A percentile compares a stretch with the other conserved stretches of the same genome.
phyloP scores from a whole-genome alignment of 2,329 filamentous ascomycete genomes.

The Hypoxylon sp. region DNA sequence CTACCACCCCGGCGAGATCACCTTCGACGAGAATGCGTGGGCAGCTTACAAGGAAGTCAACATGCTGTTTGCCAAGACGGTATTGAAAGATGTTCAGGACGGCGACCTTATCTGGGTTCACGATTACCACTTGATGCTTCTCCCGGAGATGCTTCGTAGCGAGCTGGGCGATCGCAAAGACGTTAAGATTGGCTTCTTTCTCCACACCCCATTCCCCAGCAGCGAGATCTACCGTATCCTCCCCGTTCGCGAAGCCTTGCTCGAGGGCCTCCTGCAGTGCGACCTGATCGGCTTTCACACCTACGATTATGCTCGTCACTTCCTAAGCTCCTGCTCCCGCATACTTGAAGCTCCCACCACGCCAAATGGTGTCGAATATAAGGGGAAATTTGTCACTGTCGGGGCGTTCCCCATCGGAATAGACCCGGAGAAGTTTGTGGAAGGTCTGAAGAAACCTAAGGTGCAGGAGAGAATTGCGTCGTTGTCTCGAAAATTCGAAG shows the following conservation, averaged over 20 bases:
- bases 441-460: constrained; percentile 83
- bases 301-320: constrained; percentile 98
- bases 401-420: constrained; percentile 98
- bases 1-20: constrained; percentile 98
- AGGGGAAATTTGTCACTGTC: constrained; percentile 86
- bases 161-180: constrained; percentile 84
- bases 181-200: constrained; percentile 97
- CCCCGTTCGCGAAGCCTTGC: constrained; percentile 87
- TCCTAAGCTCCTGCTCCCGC: constrained; percentile 94
- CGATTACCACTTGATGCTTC: constrained; percentile 97
- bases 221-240: constrained; percentile 97
- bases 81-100: constrained; percentile 87
- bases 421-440: constrained; percentile 94
- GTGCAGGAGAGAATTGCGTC: constrained; percentile 88
- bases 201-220: constrained; percentile 96
- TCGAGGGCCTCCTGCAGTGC: constrained; percentile 88
- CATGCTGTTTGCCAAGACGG: constrained; percentile 85
- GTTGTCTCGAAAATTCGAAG: constrained; percentile 89
- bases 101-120: constrained; percentile 98
- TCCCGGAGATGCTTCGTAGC: constrained; percentile 93
- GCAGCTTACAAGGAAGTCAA: constrained; percentile 93
- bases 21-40: constrained; percentile 96
- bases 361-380: constrained; percentile 91
- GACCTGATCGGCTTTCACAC: constrained; percentile 98
- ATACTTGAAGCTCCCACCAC: constrained; percentile 85